Conservation (phyloP, 768 basidiomycete genomes). For the Hygrophoropsis aurantiaca region DNA sequence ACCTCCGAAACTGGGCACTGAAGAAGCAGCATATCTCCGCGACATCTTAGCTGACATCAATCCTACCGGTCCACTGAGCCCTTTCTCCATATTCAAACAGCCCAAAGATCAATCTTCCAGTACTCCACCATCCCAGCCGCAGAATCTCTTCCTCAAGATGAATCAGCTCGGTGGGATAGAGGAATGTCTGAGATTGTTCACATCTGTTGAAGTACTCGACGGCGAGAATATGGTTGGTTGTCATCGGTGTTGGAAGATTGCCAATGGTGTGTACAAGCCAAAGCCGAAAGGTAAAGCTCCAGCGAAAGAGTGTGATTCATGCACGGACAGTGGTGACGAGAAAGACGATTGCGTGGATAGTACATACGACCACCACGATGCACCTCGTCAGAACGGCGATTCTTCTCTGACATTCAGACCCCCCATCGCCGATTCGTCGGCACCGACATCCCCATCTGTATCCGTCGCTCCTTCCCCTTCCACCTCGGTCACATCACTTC, state of each 20-base stretch:
- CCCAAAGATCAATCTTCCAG: constrained; percentile 24
- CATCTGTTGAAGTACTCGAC: constrained; percentile 88
- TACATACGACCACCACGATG: constrained; percentile 29
- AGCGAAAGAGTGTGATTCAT: constrained; percentile 25
- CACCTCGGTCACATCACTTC: constrained; percentile 40
- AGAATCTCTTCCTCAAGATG: constrained; percentile 26
- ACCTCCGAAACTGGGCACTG: constrained; percentile 51
- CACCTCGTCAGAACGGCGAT: constrained; percentile 29
- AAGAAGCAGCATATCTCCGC: constrained; percentile 67
- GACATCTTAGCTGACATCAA: constrained; percentile 67
- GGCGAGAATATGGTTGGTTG: constrained; percentile 96
- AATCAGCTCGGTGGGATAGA: constrained; percentile 55
- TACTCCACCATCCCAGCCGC: constrained; percentile 15
- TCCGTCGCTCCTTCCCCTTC: constrained; percentile 15
- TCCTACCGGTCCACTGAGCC: constrained; percentile 38
- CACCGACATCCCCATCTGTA: constrained; percentile 17
- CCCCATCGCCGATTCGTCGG: constrained; percentile 13
- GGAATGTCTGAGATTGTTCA: constrained; percentile 85
- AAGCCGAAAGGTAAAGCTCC: constrained; percentile 12
- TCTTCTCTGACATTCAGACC: constrained; percentile 1
- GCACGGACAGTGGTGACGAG: constrained; percentile 33
- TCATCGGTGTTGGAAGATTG: constrained; percentile 91
- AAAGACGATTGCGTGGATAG: constrained; percentile 19
- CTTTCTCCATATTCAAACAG: constrained; percentile 52
- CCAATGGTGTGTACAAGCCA: constrained; percentile 58